Conservation (phyloP, 2,329 filamentous ascomycete genomes). For the Lasiodiplodia sp. region DNA sequence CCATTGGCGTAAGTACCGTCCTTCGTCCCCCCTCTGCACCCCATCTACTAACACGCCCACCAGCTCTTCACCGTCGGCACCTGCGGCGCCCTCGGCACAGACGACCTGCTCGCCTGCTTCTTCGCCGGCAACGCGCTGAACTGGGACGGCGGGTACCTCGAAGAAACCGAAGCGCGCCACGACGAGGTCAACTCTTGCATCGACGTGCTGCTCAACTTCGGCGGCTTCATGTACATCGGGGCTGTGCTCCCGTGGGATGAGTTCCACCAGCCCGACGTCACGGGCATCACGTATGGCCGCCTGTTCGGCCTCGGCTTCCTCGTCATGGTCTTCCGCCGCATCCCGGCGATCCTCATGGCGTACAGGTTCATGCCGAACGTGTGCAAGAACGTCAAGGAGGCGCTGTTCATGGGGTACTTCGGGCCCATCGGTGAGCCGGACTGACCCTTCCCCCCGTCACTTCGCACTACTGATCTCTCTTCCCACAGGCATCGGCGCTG, state of each 20-base stretch:
- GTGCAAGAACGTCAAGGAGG: slow-evolving; percentile 63
- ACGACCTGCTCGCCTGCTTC: slow-evolving; percentile 68
- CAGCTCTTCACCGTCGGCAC: slow-evolving; percentile 58
- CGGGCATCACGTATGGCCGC: slow-evolving; percentile 55
- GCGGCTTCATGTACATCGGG: slow-evolving; percentile 67
- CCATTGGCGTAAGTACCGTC: neutral
- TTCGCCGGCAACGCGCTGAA: slow-evolving; percentile 66
- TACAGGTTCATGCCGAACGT: slow-evolving; percentile 65
- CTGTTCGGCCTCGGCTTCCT: slow-evolving; percentile 62
- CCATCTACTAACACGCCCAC: neutral
- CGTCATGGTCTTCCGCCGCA: slow-evolving; percentile 63
- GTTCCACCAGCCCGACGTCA: slow-evolving; percentile 58
- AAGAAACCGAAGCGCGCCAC: slow-evolving; percentile 63
- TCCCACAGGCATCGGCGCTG: slow-evolving; percentile 50
- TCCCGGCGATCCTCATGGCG: slow-evolving; percentile 61
- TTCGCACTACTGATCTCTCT: neutral
- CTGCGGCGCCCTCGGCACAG: slow-evolving; percentile 57
- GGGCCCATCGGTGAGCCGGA: slow-evolving; percentile 51
- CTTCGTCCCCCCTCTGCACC: too few relatives aligned
- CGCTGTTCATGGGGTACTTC: slow-evolving; percentile 67
- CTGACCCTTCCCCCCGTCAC: neutral
- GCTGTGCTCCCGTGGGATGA: slow-evolving; percentile 63
- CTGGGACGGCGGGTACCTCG: slow-evolving; percentile 68
- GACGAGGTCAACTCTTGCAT: slow-evolving; percentile 68
- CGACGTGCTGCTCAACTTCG: slow-evolving; percentile 67